phyloP scores from a whole-genome alignment of 345 rosid genomes.

The Psidium friedrichsthalianum region DNA sequence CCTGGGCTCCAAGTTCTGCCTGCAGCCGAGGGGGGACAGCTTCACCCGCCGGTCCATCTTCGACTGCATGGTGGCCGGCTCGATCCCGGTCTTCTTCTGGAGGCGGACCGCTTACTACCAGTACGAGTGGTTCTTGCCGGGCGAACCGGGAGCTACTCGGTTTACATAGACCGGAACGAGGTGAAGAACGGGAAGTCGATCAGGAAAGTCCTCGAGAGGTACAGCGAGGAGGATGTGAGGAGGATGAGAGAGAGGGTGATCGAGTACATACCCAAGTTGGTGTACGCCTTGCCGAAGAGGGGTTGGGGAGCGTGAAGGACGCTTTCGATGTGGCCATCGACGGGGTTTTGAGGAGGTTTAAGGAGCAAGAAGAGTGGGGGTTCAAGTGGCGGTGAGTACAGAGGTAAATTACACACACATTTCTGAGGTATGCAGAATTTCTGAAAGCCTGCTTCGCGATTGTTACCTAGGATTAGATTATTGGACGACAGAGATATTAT shows the following conservation, averaged over 20 bases:
- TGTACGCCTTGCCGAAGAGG: constrained; percentile 57
- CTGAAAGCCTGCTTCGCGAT: background rate
- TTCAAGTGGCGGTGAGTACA: constrained; percentile 49
- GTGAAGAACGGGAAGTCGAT: constrained; percentile 68
- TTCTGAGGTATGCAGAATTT: background rate
- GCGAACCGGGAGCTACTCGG: constrained; percentile 63
- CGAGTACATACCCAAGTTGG: constrained; percentile 50
- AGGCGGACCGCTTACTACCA: constrained; percentile 69
- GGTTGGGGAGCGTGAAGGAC: constrained; percentile 57
- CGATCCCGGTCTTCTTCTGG: constrained; percentile 97
- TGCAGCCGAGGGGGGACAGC: constrained; percentile 94
- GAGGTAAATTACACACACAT: background rate
- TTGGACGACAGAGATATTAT: background rate
- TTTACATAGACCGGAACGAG: constrained; percentile 61
- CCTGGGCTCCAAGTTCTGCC: constrained; percentile 66
- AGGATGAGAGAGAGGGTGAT: constrained; percentile 79
- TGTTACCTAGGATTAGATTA: background rate
- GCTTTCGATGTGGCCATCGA: constrained; percentile 92
- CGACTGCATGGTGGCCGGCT: constrained; percentile 94
- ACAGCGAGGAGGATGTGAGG: constrained; percentile 46
- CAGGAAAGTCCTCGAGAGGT: constrained; percentile 46
- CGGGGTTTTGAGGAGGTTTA: constrained; percentile 66
- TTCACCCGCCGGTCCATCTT: constrained; percentile 89
- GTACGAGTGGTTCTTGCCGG: constrained; percentile 92
- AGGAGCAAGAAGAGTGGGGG: constrained; percentile 52